Percentiles rank a stretch among this genome's conserved stretches.
Conservation (phyloP, 2,329 filamentous ascomycete genomes). For the Sclerotinia minor region DNA sequence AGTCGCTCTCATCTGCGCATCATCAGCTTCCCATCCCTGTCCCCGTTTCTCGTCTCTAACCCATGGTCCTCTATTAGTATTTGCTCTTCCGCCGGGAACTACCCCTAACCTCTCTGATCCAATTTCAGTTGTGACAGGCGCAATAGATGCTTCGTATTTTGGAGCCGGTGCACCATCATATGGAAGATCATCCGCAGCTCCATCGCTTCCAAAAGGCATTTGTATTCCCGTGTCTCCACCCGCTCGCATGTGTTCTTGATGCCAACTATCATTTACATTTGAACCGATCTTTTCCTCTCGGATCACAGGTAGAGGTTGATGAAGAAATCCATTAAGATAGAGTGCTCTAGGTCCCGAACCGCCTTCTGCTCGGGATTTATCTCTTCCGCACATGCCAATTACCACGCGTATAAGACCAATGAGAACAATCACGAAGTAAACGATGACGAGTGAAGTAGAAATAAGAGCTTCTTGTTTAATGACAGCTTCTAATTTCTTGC, state of each 20-base stretch:
- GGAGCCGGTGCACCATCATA: background rate
- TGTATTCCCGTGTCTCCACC: background rate
- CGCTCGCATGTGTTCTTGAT: slow-evolving; percentile 9
- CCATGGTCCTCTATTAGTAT: slow-evolving; percentile 1
- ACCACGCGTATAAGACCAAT: slow-evolving; percentile 69
- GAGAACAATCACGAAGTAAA: slow-evolving; percentile 78
- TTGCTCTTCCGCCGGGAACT: background rate
- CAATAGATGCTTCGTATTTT: background rate
- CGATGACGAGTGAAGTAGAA: slow-evolving; percentile 67
- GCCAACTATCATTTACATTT: background rate
- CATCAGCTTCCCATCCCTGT: background rate
- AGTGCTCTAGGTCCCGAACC: slow-evolving; percentile 42
- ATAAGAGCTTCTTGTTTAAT: slow-evolving; percentile 80
- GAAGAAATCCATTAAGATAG: background rate
- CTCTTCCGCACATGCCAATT: slow-evolving; percentile 58
- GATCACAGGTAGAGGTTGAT: background rate
- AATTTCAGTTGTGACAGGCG: background rate
- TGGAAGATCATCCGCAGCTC: background rate
- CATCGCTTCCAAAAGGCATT: slow-evolving; percentile 4
- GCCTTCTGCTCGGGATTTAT: slow-evolving; percentile 62
- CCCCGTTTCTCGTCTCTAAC: background rate
- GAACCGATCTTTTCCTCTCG: background rate
- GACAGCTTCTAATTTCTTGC: slow-evolving; percentile 62
- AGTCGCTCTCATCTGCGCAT: background rate
- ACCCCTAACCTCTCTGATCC: background rate